Percentiles rank a stretch among this genome's conserved stretches.
phyloP scores from a whole-genome alignment of 2,329 filamentous ascomycete genomes.

The Fusarium nygamai region DNA sequence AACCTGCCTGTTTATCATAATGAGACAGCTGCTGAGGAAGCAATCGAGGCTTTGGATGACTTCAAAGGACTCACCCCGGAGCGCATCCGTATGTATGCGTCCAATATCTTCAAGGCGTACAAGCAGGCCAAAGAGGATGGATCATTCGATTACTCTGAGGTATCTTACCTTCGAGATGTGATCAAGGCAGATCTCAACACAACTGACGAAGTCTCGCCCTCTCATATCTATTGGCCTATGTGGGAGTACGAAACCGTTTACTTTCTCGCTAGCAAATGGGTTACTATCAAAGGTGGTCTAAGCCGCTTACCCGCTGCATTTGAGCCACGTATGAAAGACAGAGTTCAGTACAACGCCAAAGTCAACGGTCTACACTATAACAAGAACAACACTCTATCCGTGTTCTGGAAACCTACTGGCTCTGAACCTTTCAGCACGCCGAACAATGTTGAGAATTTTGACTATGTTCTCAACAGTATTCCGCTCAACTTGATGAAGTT shows the following conservation, averaged over 20 bases:
- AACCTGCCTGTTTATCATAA: conserved; percentile 37
- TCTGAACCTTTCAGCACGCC: conserved; percentile 31
- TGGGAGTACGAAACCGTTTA: conserved; percentile 37
- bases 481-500: conserved; percentile 51
- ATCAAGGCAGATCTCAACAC: conserved; percentile 49
- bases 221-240: conserved; percentile 38
- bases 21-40: conserved; percentile 38
- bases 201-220: conserved; percentile 35
- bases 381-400: not conserved
- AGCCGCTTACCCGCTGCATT: conserved; percentile 2
- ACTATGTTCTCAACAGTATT: conserved; percentile 51
- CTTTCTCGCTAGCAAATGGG: conserved; percentile 27
- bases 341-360: conserved; percentile 5
- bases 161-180: conserved; percentile 47
- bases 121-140: conserved; percentile 44
- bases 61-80: conserved; percentile 40
- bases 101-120: conserved; percentile 46
- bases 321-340: not conserved
- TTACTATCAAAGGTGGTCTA: conserved; percentile 7
- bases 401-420: conserved; percentile 34
- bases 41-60: conserved; percentile 38
- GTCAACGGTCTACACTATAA: not conserved
- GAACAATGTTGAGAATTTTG: conserved; percentile 45
- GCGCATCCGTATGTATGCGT: conserved; percentile 35
- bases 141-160: conserved; percentile 45